Evolutionary conservation across 2,329 filamentous ascomycete genomes (phyloP).

Genomic region (Dichotomopilus funicola): DNA sequence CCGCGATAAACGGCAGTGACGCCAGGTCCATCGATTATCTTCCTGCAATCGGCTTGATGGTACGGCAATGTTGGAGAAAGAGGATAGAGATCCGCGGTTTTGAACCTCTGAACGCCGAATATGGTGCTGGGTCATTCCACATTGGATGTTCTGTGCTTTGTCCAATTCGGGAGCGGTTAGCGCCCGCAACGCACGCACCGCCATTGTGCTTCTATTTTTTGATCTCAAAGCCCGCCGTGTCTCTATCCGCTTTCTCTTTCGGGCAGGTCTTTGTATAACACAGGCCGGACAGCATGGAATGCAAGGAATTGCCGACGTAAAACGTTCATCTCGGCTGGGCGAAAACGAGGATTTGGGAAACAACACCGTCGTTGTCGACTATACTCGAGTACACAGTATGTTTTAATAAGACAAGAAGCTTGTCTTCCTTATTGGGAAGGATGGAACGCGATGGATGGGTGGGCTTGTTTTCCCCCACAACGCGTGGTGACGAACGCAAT

Average conservation of each 20-base stretch:
- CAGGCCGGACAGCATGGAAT: conserved; percentile 6
- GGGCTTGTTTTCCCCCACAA: too few species aligned
- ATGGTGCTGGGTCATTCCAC: too few species aligned
- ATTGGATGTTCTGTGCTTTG: too few species aligned
- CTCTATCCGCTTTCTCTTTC: conserved; percentile 4
- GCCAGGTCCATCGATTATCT: too few species aligned
- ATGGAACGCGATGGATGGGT: not conserved
- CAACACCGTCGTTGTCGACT: not conserved
- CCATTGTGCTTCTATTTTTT: not conserved
- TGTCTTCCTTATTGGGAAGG: not conserved
- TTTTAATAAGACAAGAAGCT: too few species aligned
- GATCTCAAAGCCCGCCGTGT: not conserved
- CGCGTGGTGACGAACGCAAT: too few species aligned
- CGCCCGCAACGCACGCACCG: not conserved
- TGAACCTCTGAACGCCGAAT: too few species aligned
- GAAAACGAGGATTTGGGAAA: conserved; percentile 3
- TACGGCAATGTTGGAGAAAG: too few species aligned
- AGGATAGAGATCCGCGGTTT: too few species aligned
- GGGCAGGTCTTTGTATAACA: conserved; percentile 9
- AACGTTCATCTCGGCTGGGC: conserved; percentile 7
- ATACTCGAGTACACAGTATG: not conserved
- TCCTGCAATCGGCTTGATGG: too few species aligned
- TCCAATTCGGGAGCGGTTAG: too few species aligned
- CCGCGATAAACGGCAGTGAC: too few species aligned
- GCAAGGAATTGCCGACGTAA: not conserved